These are phyloP conservation scores for Fistulinella prunicolor DNA, from an alignment of 768 basidiomycete genomes.

Conservation along the genomic window DNA sequence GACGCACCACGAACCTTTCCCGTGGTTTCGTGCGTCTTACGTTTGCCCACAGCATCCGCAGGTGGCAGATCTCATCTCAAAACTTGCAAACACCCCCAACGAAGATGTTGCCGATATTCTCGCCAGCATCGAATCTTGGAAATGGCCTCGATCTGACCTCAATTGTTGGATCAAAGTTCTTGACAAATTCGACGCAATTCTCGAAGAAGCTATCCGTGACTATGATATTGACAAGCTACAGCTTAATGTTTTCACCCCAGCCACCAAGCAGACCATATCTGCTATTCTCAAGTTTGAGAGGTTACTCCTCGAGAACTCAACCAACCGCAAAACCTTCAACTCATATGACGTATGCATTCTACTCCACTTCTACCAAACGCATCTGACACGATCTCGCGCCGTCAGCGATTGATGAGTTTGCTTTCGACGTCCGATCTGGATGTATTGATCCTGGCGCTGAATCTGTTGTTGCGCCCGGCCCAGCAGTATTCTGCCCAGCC, in stretches of 20 bases:
- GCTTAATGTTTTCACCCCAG: conserved; percentile 69
- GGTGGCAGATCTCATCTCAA: conserved; percentile 76
- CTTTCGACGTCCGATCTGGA: conserved; percentile 88
- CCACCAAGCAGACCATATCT: conserved; percentile 69
- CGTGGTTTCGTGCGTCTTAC: conserved; percentile 10
- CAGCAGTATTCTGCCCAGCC: conserved; percentile 93
- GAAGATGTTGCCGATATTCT: conserved; percentile 72
- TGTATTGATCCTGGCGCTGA: conserved; percentile 77
- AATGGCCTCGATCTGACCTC: conserved; percentile 94
- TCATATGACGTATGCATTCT: conserved; percentile 88
- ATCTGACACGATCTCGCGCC: conserved; percentile 8
- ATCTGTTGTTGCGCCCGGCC: conserved; percentile 85
- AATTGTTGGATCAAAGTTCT: conserved; percentile 96
- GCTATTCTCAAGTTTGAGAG: conserved; percentile 88
- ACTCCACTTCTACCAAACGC: not conserved
- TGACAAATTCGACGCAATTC: conserved; percentile 90
- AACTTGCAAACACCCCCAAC: conserved; percentile 60
- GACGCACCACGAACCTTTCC: not conserved
- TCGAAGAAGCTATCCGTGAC: conserved; percentile 77
- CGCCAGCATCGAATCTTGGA: conserved; percentile 74
- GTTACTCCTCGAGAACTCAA: conserved; percentile 93
- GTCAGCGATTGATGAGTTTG: conserved; percentile 84
- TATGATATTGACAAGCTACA: conserved; percentile 88
- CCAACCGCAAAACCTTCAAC: conserved; percentile 92
- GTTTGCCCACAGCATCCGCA: conserved; percentile 59